Conservation (phyloP, 345 rosid species). For the Melastoma malabathricum region DNA sequence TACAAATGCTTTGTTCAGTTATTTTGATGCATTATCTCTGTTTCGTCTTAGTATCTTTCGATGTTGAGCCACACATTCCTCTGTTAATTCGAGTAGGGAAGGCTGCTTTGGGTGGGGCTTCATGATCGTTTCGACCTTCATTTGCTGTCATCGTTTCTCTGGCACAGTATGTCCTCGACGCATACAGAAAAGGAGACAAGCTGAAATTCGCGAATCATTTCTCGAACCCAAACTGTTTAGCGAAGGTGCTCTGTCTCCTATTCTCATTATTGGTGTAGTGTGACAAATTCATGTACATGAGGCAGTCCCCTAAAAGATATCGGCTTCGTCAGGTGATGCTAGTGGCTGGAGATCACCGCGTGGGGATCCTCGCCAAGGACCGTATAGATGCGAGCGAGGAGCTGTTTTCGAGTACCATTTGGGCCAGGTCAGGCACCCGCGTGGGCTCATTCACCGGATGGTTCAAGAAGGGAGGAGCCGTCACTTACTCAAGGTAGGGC, state of each 20-base stretch:
- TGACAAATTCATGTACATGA: slow-evolving; percentile 2
- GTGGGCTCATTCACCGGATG: slow-evolving; percentile 96
- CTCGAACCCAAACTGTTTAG: slow-evolving; percentile 89
- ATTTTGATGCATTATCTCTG: slow-evolving; percentile 92
- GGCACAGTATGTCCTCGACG: slow-evolving; percentile 83
- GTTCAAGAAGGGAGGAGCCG: slow-evolving; percentile 66
- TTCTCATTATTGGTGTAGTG: background rate
- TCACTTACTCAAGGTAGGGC: slow-evolving; percentile 76
- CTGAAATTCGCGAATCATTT: slow-evolving; percentile 96
- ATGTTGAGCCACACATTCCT: too few relatives aligned
- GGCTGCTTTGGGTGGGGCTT: background rate
- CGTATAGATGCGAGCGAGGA: slow-evolving; percentile 88
- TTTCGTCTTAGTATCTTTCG: slow-evolving; percentile 9
- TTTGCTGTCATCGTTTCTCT: slow-evolving; percentile 4
- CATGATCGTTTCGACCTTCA: slow-evolving; percentile 4
- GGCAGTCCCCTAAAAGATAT: background rate
- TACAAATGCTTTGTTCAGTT: slow-evolving; percentile 18
- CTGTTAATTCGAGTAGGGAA: too few relatives aligned
- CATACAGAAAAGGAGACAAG: slow-evolving; percentile 97
- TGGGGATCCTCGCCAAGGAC: slow-evolving; percentile 92
- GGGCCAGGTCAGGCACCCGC: slow-evolving; percentile 97
- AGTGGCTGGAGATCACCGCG: slow-evolving; percentile 98
- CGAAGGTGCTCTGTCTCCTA: slow-evolving; percentile 48
- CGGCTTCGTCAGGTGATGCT: slow-evolving; percentile 64
- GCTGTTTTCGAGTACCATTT: slow-evolving; percentile 81